phyloP scores from a whole-genome alignment of 2,329 filamentous ascomycete genomes.

The Exophiala sideris region DNA sequence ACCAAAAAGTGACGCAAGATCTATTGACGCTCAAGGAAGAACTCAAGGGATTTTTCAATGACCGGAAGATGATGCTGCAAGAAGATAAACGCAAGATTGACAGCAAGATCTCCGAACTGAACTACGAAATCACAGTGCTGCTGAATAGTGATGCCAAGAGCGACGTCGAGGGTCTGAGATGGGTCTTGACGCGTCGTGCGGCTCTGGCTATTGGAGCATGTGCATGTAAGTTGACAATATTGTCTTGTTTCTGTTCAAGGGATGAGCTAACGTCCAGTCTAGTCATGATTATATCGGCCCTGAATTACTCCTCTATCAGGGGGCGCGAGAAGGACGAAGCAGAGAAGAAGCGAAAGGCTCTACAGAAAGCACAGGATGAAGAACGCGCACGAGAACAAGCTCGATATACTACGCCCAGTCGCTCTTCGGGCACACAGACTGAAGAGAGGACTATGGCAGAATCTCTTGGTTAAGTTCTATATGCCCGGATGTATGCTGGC shows the following conservation, averaged over 20 bases:
- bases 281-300: conserved; percentile 49
- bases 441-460: conserved; percentile 11
- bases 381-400: conserved; percentile 17
- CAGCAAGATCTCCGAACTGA: conserved; percentile 86
- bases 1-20: conserved; percentile 81
- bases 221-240: conserved; percentile 40
- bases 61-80: conserved; percentile 86
- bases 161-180: conserved; percentile 85
- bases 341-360: conserved; percentile 35
- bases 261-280: not conserved
- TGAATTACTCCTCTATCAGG: conserved; percentile 43
- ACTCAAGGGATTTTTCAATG: conserved; percentile 93
- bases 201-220: conserved; percentile 56
- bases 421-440: conserved; percentile 24
- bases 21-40: conserved; percentile 78
- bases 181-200: conserved; percentile 70
- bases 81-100: conserved; percentile 85
- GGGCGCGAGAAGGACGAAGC: conserved; percentile 35
- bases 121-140: conserved; percentile 90
- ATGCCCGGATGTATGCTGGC: too few relatives aligned
- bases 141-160: conserved; percentile 88
- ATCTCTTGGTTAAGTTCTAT: conserved; percentile 9
- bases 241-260: not conserved
- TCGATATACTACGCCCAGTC: conserved; percentile 16
- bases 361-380: conserved; percentile 30